phyloP scores from a whole-genome alignment of 2,329 filamentous ascomycete species.

The Claviceps cyperi region DNA sequence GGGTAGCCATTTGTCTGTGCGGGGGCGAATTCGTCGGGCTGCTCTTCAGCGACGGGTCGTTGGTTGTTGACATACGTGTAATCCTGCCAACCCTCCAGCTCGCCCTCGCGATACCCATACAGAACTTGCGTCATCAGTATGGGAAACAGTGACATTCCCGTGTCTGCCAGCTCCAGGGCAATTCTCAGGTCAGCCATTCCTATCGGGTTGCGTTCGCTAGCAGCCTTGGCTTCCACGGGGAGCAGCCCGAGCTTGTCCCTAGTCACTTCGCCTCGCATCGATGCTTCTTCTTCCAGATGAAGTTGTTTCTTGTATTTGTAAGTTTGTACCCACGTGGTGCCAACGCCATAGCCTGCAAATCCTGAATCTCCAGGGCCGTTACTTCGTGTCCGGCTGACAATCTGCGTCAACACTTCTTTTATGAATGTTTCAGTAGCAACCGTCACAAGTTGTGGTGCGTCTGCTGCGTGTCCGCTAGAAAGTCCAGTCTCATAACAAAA shows the following conservation, averaged over 20 bases:
- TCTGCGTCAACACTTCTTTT: constrained; percentile 48
- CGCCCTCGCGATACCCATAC: constrained; percentile 59
- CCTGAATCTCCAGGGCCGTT: constrained; percentile 50
- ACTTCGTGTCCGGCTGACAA: constrained; percentile 49
- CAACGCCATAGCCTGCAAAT: constrained; percentile 48
- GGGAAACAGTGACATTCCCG: constrained; percentile 63
- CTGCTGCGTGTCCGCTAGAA: constrained; percentile 40
- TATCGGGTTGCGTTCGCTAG: constrained; percentile 55
- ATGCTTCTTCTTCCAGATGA: constrained; percentile 59
- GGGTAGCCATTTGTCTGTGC: constrained; percentile 33
- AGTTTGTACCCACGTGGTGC: constrained; percentile 62
- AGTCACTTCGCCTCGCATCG: constrained; percentile 56
- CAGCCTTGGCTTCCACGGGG: constrained; percentile 67
- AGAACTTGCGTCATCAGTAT: constrained; percentile 57
- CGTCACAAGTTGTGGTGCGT: constrained; percentile 49
- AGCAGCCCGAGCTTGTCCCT: constrained; percentile 65
- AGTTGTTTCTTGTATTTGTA: constrained; percentile 63
- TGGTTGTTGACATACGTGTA: constrained; percentile 37
- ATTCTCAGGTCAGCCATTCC: constrained; percentile 67
- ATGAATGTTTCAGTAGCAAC: constrained; percentile 53
- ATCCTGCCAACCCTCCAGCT: constrained; percentile 52
- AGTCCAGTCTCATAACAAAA: constrained; percentile 55
- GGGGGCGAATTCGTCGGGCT: constrained; percentile 13
- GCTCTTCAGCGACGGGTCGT: constrained; percentile 15
- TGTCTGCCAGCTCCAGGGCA: constrained; percentile 60